These are phyloP conservation scores for Myriangium duriaei DNA, from an alignment of 2,329 filamentous ascomycete species.

Conservation along the genomic window DNA sequence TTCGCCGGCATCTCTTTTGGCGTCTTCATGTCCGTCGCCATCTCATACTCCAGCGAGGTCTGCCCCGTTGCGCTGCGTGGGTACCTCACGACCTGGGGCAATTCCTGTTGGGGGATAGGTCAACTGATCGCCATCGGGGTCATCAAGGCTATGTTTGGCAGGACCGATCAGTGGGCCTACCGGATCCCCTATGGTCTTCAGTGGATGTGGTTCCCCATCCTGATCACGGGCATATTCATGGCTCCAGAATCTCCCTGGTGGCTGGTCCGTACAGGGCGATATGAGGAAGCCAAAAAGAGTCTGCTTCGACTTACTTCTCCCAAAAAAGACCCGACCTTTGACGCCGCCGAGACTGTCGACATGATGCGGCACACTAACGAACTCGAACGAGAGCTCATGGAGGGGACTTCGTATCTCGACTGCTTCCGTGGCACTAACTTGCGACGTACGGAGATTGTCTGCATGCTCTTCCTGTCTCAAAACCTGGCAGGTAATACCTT, in stretches of 20 bases:
- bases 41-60: conserved; percentile 45
- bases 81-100: conserved; percentile 62
- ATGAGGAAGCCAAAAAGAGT: conserved; percentile 33
- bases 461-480: conserved; percentile 45
- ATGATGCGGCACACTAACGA: conserved; percentile 49
- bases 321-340: conserved; percentile 26
- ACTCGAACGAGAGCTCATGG: conserved; percentile 32
- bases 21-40: conserved; percentile 37
- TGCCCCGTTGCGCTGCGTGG: conserved; percentile 60
- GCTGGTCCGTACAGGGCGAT: conserved; percentile 38
- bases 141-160: conserved; percentile 53
- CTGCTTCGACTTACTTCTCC: conserved; percentile 36
- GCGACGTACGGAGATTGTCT: conserved; percentile 43
- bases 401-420: conserved; percentile 36
- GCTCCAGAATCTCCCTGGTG: conserved; percentile 43
- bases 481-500: conserved; percentile 52
- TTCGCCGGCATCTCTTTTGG: conserved; percentile 36
- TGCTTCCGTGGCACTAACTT: conserved; percentile 44
- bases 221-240: conserved; percentile 43
- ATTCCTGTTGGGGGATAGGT: conserved; percentile 67
- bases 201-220: conserved; percentile 79
- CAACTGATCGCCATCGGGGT: conserved; percentile 64
- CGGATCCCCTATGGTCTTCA: conserved; percentile 60
- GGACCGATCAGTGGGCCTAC: conserved; percentile 56
- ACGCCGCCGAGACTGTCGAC: conserved; percentile 35